Evolutionary conservation across 202 grass and related monocot genomes (phyloP).

Genomic region (Setaria viridis): DNA sequence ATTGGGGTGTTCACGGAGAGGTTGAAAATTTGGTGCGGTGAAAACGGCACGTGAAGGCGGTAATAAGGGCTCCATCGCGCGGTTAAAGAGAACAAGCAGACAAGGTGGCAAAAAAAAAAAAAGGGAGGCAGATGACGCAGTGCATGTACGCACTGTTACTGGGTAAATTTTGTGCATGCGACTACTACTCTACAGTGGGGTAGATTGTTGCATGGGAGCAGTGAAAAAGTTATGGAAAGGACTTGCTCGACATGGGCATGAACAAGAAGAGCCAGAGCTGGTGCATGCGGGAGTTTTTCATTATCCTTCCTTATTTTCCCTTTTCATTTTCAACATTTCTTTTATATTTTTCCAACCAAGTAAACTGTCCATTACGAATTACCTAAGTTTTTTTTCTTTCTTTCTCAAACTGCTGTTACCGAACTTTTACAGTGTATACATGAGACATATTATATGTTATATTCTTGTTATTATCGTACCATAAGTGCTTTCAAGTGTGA

Average conservation of each 20-base stretch:
- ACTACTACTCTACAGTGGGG: constrained; percentile 42
- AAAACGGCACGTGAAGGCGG: constrained; percentile 39
- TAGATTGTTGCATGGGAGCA: constrained; percentile 33
- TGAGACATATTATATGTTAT: constrained; percentile 55
- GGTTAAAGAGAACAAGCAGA: constrained; percentile 36
- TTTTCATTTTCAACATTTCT: constrained; percentile 10
- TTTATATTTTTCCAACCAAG: constrained; percentile 38
- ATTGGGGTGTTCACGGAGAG: constrained; percentile 49
- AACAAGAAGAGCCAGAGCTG: constrained; percentile 38
- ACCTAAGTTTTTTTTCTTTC: constrained; percentile 54
- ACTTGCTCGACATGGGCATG: constrained; percentile 39
- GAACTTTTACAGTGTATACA: constrained; percentile 70
- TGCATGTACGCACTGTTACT: constrained; percentile 21
- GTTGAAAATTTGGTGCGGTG: constrained; percentile 31
- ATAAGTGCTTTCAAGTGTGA: constrained; percentile 33
- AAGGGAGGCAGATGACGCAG: constrained; percentile 21
- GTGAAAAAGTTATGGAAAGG: constrained; percentile 28
- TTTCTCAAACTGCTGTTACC: constrained; percentile 54
- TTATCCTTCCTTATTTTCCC: not conserved
- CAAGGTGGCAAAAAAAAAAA: constrained; percentile 25
- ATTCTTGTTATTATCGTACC: constrained; percentile 37
- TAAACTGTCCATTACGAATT: constrained; percentile 76
- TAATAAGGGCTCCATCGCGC: constrained; percentile 44
- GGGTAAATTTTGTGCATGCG: constrained; percentile 39
- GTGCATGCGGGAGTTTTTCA: constrained; percentile 48